Conservation (phyloP, 2,329 filamentous ascomycete genomes). For the Aureobasidium sp. region DNA sequence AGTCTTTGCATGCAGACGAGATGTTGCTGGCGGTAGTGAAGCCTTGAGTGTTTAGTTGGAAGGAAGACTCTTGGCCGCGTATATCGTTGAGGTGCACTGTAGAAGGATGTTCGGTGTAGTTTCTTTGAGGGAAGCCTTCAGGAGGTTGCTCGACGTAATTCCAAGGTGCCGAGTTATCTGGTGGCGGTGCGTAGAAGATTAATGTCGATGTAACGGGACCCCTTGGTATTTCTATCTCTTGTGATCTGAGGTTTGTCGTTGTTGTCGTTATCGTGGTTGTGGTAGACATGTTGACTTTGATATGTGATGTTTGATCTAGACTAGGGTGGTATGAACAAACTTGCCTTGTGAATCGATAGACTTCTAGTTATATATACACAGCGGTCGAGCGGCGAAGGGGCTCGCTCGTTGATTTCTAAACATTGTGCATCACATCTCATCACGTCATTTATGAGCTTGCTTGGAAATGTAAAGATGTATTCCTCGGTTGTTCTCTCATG, state of each 20-base stretch:
- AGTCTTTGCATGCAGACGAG: constrained; percentile 49
- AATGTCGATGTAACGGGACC: constrained; percentile 58
- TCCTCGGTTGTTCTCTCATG: neutral
- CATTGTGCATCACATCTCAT: neutral
- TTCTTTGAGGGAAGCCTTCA: constrained; percentile 54
- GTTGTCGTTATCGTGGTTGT: neutral
- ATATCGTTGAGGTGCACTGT: constrained; percentile 62
- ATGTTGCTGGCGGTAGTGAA: constrained; percentile 60
- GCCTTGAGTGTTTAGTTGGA: constrained; percentile 64
- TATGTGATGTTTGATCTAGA: neutral
- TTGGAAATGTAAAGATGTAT: neutral
- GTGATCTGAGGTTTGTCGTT: neutral
- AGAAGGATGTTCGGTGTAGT: constrained; percentile 50
- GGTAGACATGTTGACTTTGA: constrained; percentile 2
- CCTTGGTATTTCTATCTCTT: constrained; percentile 33
- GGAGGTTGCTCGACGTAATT: constrained; percentile 54
- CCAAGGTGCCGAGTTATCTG: constrained; percentile 54
- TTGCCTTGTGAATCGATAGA: neutral
- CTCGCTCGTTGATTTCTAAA: neutral
- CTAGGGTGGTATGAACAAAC: neutral
- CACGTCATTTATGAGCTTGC: neutral
- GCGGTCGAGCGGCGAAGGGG: neutral
- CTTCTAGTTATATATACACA: neutral
- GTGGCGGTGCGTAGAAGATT: constrained; percentile 57
- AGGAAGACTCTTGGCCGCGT: constrained; percentile 60